Evolutionary conservation across 805 yeast genomes (phyloP), one percentile per base, ranked within the genome.

Genomic region (Ogataea henricii): DNA sequence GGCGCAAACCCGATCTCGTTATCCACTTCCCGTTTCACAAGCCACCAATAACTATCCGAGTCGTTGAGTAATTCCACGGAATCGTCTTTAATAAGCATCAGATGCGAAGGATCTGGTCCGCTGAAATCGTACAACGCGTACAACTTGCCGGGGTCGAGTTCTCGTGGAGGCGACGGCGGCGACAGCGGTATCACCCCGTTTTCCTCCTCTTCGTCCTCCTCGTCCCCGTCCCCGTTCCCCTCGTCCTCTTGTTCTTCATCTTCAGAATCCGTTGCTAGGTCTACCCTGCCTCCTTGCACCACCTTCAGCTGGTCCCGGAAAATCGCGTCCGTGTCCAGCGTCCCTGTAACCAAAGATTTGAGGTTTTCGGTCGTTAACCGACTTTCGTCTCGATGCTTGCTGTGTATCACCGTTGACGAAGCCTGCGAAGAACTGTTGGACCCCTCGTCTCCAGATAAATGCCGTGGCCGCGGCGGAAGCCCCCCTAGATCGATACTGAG

Each of bases 1-100:
- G 99, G 99, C 2, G 95, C 95, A 71, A 91, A 94, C 1, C 99
- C 99, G 45, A 92, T 82, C 51, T 53, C 57, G 9, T 49, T 52
- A 51, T 68, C 71, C 12, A 66, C 61, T 40, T 70, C 48, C 48
- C 78, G 75, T 23, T 71, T 65, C 23, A 94, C 92, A 9, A 92
- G 72, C 98, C 99, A 94, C 99, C 99, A 94, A 68, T 94, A 94
- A 51, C 88, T 79, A 67, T 94, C 97, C 41, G 87, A 83, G 62
- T 94, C 99, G 62, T 89, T 90, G 29, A 94, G 69, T 16, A 94
- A 69, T 37, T 79, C 72, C 53, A 95, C 92, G 1, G 95, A 83
- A 58, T 89, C 96, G 60, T 92, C 91, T 54, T 89, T 82, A 17
- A 71, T 64, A 9, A 92, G 74, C 48, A 85, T 82, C 56, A 96